Percentiles rank a stretch among this genome's conserved stretches.
Evolutionary conservation across 345 rosid species (phyloP).

Genomic region (Citrus sp.): DNA sequence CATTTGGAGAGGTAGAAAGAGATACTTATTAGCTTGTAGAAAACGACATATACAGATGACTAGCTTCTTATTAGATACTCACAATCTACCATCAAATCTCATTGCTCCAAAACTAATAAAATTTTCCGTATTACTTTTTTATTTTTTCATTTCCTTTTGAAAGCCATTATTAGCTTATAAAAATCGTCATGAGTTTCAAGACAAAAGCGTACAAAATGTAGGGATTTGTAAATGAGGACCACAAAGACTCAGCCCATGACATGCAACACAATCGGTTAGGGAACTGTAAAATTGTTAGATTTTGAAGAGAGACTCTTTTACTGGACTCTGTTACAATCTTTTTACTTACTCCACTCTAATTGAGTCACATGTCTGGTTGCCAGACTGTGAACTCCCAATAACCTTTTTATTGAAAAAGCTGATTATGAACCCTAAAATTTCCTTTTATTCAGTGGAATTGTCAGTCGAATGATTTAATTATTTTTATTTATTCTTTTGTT

Average conservation of each 20-base stretch:
- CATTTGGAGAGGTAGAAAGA: not conserved
- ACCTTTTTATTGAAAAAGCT: not conserved
- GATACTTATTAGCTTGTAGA: constrained; percentile 1
- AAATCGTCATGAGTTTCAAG: not conserved
- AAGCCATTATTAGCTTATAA: not conserved
- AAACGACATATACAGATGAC: not conserved
- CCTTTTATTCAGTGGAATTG: not conserved
- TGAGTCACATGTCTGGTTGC: not conserved
- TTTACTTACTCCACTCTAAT: not conserved
- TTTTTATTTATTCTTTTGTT: not conserved
- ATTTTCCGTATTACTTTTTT: not conserved
- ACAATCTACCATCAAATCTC: constrained; percentile 10
- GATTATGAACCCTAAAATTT: not conserved
- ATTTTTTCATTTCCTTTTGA: not conserved
- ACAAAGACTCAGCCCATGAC: not conserved
- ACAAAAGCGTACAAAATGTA: too few species aligned
- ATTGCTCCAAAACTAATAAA: not conserved
- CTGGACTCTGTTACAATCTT: too few species aligned
- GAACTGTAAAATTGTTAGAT: too few species aligned
- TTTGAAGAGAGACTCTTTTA: too few species aligned
- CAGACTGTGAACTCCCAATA: not conserved
- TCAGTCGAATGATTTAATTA: not conserved
- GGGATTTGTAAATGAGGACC: not conserved
- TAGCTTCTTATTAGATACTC: not conserved
- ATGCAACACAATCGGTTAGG: too few species aligned